A percentile compares a stretch with the other conserved stretches of the same genome.
Evolutionary conservation across 2,329 filamentous ascomycete genomes (phyloP).

Genomic region (Allantophomopsis cytisporea): DNA sequence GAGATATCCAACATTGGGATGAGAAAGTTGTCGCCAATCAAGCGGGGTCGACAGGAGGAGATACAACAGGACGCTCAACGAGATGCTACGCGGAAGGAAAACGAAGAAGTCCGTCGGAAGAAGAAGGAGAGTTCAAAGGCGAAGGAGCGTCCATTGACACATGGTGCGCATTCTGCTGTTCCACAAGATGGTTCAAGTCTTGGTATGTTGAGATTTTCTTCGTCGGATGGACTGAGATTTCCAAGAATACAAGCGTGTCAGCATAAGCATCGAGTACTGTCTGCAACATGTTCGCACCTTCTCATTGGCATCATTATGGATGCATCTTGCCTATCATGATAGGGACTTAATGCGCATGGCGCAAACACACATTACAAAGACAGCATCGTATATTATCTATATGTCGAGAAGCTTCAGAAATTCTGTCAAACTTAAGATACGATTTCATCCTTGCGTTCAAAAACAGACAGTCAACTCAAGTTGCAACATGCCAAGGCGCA

Average conservation of each 20-base stretch:
- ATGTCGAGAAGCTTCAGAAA: no score
- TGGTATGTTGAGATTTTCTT: constrained; percentile 25
- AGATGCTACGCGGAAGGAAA: constrained; percentile 32
- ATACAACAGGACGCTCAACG: constrained; percentile 30
- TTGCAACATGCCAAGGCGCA: no score
- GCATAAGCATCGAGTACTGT: no score
- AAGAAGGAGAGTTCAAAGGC: constrained; percentile 61
- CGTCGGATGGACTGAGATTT: background rate
- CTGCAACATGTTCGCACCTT: no score
- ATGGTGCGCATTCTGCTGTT: constrained; percentile 49
- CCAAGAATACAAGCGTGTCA: background rate
- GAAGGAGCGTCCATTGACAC: constrained; percentile 41
- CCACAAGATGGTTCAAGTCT: constrained; percentile 50
- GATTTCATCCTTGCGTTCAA: no score
- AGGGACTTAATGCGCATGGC: no score
- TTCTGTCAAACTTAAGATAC: no score
- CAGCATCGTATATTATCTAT: no score
- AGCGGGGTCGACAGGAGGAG: constrained; percentile 45
- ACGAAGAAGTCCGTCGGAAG: constrained; percentile 51
- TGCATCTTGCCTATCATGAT: no score
- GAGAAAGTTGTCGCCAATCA: constrained; percentile 51
- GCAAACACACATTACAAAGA: no score
- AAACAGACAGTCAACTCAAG: no score
- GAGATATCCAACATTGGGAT: constrained; percentile 60
- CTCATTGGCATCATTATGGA: no score